These are phyloP conservation scores for Dendrocalamus sinicus DNA, from an alignment of 176 grass and related monocot species.

Conservation along the genomic window DNA sequence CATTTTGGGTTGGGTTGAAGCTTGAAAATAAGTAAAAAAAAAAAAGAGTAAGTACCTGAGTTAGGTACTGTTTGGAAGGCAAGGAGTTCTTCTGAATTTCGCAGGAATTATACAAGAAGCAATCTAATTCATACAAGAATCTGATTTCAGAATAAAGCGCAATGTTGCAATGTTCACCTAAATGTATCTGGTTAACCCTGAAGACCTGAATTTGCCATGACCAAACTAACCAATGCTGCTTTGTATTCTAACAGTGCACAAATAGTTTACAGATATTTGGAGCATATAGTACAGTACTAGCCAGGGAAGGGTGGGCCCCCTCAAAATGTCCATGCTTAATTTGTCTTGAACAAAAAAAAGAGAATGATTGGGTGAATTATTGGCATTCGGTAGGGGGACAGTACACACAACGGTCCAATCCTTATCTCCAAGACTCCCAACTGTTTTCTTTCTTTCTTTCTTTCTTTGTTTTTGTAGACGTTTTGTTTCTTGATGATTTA, in stretches of 20 bases:
- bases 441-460: background rate
- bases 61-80: background rate
- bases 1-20: background rate
- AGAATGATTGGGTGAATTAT: slow-evolving; percentile 13
- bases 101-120: background rate
- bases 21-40: background rate
- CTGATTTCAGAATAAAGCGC: background rate
- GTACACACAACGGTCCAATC: background rate
- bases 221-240: background rate
- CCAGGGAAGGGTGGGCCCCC: background rate
- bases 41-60: too few species aligned
- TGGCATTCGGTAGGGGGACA: background rate
- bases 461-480: background rate
- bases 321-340: background rate
- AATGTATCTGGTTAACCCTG: background rate
- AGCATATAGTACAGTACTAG: background rate
- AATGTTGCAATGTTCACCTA: background rate
- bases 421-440: background rate
- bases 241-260: background rate
- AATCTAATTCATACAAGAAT: background rate
- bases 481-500: background rate
- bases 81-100: too few species aligned
- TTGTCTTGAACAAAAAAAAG: background rate
- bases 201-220: background rate
- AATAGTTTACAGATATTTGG: background rate